Evolutionary conservation across 2,329 filamentous ascomycete species (phyloP).

Genomic region (Pseudocercospora pini-densiflorae): DNA sequence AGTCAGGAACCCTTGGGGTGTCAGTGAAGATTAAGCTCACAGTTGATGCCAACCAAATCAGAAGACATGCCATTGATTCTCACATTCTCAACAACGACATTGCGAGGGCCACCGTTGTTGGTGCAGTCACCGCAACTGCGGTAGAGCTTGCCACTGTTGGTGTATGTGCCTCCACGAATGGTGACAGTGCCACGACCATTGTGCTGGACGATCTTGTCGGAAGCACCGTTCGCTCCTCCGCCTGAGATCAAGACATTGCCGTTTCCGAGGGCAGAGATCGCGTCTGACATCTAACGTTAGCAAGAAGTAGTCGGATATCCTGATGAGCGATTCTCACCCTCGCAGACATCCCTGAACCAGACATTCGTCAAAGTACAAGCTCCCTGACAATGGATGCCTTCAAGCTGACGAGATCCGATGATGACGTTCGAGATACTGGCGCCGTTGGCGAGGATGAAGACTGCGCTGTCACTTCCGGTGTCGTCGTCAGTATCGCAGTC

Average conservation of each 20-base stretch:
- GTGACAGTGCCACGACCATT: constrained; percentile 47
- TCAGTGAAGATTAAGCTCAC: not conserved
- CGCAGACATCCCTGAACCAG: constrained; percentile 51
- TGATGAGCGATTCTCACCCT: constrained; percentile 39
- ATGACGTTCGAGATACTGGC: constrained; percentile 59
- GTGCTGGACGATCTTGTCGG: constrained; percentile 51
- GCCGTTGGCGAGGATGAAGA: constrained; percentile 58
- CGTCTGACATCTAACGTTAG: constrained; percentile 29
- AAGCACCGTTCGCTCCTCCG: constrained; percentile 45
- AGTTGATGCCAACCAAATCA: constrained; percentile 27
- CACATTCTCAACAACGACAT: constrained; percentile 25
- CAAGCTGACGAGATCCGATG: constrained; percentile 57
- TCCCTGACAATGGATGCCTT: constrained; percentile 58
- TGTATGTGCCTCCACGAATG: constrained; percentile 50
- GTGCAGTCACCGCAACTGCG: constrained; percentile 58
- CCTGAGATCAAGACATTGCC: constrained; percentile 42
- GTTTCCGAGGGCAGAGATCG: constrained; percentile 43
- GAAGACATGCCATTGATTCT: constrained; percentile 24
- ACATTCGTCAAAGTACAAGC: constrained; percentile 54
- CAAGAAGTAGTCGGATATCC: too few species aligned
- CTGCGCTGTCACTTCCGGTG: constrained; percentile 49
- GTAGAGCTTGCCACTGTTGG: constrained; percentile 52
- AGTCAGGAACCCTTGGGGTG: too few species aligned
- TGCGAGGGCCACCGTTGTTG: constrained; percentile 31
- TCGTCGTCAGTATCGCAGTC: constrained; percentile 21